Evolutionary conservation across 75 land plant species (phyloP).

Genomic region (Cryptomeria japonica): DNA sequence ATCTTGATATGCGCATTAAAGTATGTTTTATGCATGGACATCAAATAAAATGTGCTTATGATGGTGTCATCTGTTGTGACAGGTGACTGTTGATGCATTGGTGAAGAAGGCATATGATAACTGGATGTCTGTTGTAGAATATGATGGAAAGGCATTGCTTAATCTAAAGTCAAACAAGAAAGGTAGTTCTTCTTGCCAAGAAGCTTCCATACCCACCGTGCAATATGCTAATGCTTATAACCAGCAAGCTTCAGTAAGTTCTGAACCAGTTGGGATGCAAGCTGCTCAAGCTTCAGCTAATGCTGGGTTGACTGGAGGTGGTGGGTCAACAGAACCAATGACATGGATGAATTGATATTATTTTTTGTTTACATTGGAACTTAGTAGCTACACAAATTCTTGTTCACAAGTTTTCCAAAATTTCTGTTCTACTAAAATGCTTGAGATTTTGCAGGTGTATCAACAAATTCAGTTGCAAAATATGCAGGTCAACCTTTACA

Average conservation of each 20-base stretch:
- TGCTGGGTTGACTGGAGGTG: slow-evolving; percentile 26
- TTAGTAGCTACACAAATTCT: no score
- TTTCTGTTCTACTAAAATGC: not conserved
- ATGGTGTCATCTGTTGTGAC: not conserved
- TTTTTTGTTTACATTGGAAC: not conserved
- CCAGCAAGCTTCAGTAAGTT: slow-evolving; percentile 31
- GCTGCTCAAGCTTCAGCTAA: slow-evolving; percentile 27
- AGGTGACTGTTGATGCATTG: slow-evolving; percentile 78
- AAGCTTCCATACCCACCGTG: slow-evolving; percentile 12
- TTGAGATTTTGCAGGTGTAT: slow-evolving; percentile 14
- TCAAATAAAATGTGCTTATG: not conserved
- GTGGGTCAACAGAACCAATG: not conserved
- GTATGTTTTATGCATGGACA: not conserved
- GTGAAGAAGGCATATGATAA: slow-evolving; percentile 93
- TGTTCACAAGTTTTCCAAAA: not conserved
- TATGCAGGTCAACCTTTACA: slow-evolving; percentile 29
- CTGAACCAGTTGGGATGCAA: slow-evolving; percentile 18
- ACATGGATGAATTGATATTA: not conserved
- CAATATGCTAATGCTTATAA: slow-evolving; percentile 33
- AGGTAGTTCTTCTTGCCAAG: slow-evolving; percentile 20
- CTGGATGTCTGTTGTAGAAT: slow-evolving; percentile 82
- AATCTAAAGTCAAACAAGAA: slow-evolving; percentile 25
- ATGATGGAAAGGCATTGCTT: slow-evolving; percentile 74
- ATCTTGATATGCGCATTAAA: slow-evolving; percentile 1
- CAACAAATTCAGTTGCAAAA: slow-evolving; percentile 11